Conservation (phyloP, 495 filamentous ascomycete genomes). For the Annulohypoxylon bovei region DNA sequence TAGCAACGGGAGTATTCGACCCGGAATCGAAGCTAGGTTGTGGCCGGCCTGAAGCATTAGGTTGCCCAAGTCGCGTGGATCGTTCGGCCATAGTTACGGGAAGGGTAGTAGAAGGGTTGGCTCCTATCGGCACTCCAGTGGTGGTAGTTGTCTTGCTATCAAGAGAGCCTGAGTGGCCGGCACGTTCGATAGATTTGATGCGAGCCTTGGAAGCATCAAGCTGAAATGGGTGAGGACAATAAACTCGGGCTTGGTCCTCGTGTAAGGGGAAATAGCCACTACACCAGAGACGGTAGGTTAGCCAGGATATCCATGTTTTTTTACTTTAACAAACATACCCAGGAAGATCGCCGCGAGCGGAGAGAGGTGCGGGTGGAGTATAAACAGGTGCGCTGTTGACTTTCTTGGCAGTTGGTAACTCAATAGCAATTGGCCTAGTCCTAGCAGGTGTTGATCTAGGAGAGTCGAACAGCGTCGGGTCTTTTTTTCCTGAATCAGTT, state of each 20-base stretch:
- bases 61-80: conserved; percentile 28
- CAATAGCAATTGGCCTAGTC: conserved; percentile 59
- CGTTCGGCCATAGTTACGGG: conserved; percentile 27
- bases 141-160: not conserved
- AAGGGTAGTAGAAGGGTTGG: conserved; percentile 26
- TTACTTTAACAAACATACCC: conserved; percentile 53
- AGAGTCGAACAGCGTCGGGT: conserved; percentile 34
- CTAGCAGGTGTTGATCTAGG: conserved; percentile 38
- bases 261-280: conserved; percentile 64
- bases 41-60: conserved; percentile 3
- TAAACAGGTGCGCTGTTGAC: conserved; percentile 47
- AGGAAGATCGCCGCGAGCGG: conserved; percentile 60
- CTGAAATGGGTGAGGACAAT: conserved; percentile 55
- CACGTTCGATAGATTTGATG: conserved; percentile 45
- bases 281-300: not conserved
- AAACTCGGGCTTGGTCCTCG: conserved; percentile 54
- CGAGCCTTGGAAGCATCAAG: conserved; percentile 50
- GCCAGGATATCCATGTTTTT: conserved; percentile 10
- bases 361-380: conserved; percentile 55
- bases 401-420: conserved; percentile 49
- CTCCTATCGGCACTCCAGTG: conserved; percentile 5
- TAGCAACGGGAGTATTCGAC: conserved; percentile 51
- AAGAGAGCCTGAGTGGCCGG: conserved; percentile 39
- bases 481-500: conserved; percentile 43
- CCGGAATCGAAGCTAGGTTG: conserved; percentile 21